Evolutionary conservation across 148 eudicot genomes (phyloP).

Genomic region (Nyssa sinensis): DNA sequence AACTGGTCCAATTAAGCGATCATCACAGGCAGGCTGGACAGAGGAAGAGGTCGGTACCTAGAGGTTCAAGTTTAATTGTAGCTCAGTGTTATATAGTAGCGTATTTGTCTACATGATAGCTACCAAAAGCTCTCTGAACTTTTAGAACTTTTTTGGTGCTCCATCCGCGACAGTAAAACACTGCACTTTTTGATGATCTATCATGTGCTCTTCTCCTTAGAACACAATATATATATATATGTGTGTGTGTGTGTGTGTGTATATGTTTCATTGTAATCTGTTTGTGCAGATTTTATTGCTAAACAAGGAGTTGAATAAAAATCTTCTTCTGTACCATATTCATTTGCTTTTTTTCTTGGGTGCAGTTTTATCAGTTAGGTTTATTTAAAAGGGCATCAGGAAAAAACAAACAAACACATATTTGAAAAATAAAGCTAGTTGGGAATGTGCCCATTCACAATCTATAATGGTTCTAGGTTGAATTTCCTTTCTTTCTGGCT

Average conservation of each 20-base stretch:
- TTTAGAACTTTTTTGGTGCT: no score
- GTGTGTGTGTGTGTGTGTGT: no score
- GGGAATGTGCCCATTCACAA: not conserved
- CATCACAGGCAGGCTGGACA: conserved; percentile 89
- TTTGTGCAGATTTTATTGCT: not conserved
- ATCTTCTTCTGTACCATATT: not conserved
- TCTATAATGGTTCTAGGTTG: not conserved
- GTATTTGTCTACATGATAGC: no score
- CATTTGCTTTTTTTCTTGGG: no score
- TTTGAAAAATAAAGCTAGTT: not conserved
- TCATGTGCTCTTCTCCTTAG: not conserved
- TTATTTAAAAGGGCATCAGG: not conserved
- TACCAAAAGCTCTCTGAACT: no score
- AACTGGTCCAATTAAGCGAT: conserved; percentile 47
- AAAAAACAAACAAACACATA: not conserved
- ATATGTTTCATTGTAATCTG: not conserved
- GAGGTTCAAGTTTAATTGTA: not conserved
- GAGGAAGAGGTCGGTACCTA: conserved; percentile 64
- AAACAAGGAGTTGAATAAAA: not conserved
- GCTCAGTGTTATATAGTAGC: not conserved
- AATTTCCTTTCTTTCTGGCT: conserved; percentile 6
- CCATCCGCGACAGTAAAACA: not conserved
- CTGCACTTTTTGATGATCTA: not conserved
- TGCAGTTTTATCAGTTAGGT: not conserved
- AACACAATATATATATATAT: no score